A percentile compares a stretch with the other conserved stretches of the same genome.
These are phyloP conservation scores for Phialemoniopsis sp. DNA, from an alignment of 2,329 filamentous ascomycete species.

Conservation along the genomic window DNA sequence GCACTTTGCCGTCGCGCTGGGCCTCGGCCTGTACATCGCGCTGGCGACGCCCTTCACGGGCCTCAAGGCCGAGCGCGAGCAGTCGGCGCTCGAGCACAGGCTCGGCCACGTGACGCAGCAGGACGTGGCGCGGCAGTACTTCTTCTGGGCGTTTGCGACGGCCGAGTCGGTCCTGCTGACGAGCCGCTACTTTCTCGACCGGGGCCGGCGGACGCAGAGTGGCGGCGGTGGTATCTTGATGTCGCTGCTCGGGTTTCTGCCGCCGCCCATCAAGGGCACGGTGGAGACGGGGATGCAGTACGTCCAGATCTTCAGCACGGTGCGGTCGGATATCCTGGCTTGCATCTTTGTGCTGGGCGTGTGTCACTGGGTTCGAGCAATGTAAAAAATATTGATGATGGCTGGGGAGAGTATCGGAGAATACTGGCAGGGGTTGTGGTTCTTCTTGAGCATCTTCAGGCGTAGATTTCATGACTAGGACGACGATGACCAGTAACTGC, in stretches of 20 bases:
- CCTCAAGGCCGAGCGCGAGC: slow-evolving; percentile 55
- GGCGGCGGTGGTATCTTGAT: slow-evolving; percentile 56
- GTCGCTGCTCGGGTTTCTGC: slow-evolving; percentile 61
- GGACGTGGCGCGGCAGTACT: slow-evolving; percentile 21
- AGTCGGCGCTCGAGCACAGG: slow-evolving; percentile 27
- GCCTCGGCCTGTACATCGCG: slow-evolving; percentile 67
- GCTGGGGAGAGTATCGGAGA: too few species aligned
- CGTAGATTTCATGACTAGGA: too few species aligned
- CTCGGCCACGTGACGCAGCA: slow-evolving; percentile 5
- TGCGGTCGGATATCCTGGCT: slow-evolving; percentile 69
- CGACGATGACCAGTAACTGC: too few species aligned
- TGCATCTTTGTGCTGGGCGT: slow-evolving; percentile 72
- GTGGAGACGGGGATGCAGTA: slow-evolving; percentile 60
- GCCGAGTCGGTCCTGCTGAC: slow-evolving; percentile 70
- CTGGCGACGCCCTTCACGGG: slow-evolving; percentile 66
- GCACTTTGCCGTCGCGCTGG: slow-evolving; percentile 68
- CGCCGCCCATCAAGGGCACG: slow-evolving; percentile 59
- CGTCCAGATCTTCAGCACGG: slow-evolving; percentile 65
- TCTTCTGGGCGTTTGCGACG: slow-evolving; percentile 80
- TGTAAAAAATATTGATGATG: not conserved
- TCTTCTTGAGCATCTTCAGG: too few species aligned
- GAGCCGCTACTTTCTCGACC: slow-evolving; percentile 66
- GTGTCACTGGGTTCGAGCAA: slow-evolving; percentile 37
- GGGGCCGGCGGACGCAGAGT: slow-evolving; percentile 44
- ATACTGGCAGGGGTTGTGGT: too few species aligned